phyloP scores from a whole-genome alignment of 2,329 filamentous ascomycete genomes.

The Aspergillus fructus region DNA sequence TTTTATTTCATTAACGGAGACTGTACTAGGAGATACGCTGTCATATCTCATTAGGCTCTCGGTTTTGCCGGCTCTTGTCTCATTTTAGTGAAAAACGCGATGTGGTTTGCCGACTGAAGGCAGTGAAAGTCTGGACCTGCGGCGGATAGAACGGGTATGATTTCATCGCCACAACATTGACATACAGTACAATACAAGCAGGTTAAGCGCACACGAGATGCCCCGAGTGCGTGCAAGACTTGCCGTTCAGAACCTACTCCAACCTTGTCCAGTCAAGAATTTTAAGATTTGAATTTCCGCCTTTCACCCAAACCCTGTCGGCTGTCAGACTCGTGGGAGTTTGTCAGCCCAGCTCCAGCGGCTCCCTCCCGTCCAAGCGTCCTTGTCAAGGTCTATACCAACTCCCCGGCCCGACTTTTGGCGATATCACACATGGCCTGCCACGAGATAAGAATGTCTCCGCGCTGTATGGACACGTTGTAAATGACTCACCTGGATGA shows the following conservation, averaged over 20 bases:
- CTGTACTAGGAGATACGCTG: background rate
- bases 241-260: background rate
- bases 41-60: background rate
- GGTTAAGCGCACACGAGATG: no score
- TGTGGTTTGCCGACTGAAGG: background rate
- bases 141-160: background rate
- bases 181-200: background rate
- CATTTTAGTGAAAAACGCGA: background rate
- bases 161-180: background rate
- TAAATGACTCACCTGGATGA: slow-evolving; percentile 62
- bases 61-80: background rate
- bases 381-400: slow-evolving; percentile 30
- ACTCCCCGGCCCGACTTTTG: slow-evolving; percentile 70
- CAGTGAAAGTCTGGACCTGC: background rate
- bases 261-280: background rate
- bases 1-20: background rate
- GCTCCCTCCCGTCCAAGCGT: no score
- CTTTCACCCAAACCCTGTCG: background rate
- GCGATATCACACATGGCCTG: slow-evolving; percentile 93
- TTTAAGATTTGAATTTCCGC: background rate
- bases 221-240: no score
- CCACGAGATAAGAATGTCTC: background rate
- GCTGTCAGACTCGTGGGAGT: background rate
- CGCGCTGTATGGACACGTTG: background rate
- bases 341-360: background rate